phyloP scores from a whole-genome alignment of 2,329 filamentous ascomycete species.

The Zasmidium citrigriseum region DNA sequence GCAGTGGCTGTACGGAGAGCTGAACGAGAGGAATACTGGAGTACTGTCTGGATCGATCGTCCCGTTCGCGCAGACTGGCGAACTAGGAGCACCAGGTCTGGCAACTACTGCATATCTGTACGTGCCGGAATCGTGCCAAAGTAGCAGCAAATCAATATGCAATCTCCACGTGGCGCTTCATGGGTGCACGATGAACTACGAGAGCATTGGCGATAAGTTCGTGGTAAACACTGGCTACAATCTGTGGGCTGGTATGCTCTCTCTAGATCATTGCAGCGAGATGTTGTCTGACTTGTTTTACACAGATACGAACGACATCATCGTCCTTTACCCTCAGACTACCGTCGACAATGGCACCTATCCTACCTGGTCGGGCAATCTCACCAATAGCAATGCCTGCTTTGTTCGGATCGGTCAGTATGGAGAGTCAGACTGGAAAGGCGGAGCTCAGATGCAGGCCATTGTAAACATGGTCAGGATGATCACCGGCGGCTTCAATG shows the following conservation, averaged over 20 bases:
- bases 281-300: background rate
- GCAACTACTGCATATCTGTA: slow-evolving; percentile 6
- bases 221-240: slow-evolving; percentile 9
- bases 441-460: slow-evolving; percentile 12
- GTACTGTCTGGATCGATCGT: background rate
- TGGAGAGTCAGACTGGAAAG: slow-evolving; percentile 8
- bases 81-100: slow-evolving; percentile 8
- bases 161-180: slow-evolving; percentile 16
- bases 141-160: background rate
- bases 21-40: background rate
- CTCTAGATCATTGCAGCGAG: background rate
- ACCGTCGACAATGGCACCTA: slow-evolving; percentile 2
- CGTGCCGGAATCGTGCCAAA: slow-evolving; percentile 3
- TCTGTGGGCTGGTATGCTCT: slow-evolving; percentile 7
- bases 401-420: slow-evolving; percentile 14
- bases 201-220: slow-evolving; percentile 10
- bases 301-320: slow-evolving; percentile 10
- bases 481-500: no score
- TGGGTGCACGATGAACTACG: slow-evolving; percentile 12
- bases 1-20: slow-evolving; percentile 11
- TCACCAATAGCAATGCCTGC: slow-evolving; percentile 7
- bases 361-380: background rate
- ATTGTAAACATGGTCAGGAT: slow-evolving; percentile 11
- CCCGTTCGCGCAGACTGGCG: slow-evolving; percentile 1
- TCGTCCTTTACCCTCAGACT: slow-evolving; percentile 14